Evolutionary conservation across 1,284 basidiomycete genomes (phyloP).

Genomic region (Cutaneotrichosporon sp.): DNA sequence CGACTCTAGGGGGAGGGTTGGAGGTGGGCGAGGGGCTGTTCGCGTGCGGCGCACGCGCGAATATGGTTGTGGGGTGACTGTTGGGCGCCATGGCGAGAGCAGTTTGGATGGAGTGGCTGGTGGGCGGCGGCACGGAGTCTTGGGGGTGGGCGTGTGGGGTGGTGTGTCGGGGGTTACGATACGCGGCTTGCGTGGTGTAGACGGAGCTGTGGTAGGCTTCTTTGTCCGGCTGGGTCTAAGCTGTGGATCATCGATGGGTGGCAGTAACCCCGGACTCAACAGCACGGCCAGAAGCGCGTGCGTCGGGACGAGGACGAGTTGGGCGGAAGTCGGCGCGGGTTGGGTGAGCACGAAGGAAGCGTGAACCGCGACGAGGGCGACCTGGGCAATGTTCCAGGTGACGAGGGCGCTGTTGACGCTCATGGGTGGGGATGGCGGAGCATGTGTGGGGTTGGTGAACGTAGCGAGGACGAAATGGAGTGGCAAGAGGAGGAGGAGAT

Average conservation of each 20-base stretch:
- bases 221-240: background rate
- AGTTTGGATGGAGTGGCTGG: background rate
- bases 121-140: background rate
- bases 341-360: background rate
- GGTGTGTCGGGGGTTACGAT: background rate
- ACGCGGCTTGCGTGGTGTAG: background rate
- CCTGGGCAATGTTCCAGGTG: slow-evolving; percentile 4
- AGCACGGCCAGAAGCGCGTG: slow-evolving; percentile 2
- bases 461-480: background rate
- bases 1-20: background rate
- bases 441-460: background rate
- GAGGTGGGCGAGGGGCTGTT: background rate
- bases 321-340: background rate
- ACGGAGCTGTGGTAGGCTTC: background rate
- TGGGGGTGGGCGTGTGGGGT: background rate
- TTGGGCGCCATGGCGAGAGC: background rate
- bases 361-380: background rate
- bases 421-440: background rate
- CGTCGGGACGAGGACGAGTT: background rate
- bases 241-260: background rate
- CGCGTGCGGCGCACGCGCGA: background rate
- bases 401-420: slow-evolving; percentile 3
- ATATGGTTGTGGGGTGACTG: slow-evolving; percentile 2
- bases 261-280: slow-evolving; percentile 1
- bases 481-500: background rate